Evolutionary conservation across 164 flowering plant genomes (phyloP).

Genomic region (Tinospora cordifolia): DNA sequence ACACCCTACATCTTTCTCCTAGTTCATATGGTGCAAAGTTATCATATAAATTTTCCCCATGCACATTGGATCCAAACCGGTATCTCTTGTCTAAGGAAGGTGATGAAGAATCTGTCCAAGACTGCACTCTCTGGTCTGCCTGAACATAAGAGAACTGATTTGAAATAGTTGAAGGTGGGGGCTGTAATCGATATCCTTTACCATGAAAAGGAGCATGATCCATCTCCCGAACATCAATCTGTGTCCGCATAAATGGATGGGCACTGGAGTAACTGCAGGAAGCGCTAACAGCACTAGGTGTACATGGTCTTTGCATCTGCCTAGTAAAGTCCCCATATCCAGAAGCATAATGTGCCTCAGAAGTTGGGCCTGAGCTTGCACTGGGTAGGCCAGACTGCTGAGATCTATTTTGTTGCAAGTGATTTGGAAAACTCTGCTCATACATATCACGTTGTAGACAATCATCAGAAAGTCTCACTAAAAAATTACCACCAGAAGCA

Average conservation of each 20-base stretch:
- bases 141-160: slow-evolving; percentile 74
- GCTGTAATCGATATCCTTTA: slow-evolving; percentile 49
- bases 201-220: slow-evolving; percentile 32
- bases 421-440: slow-evolving; percentile 35
- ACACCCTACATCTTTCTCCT: slow-evolving; percentile 49
- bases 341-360: slow-evolving; percentile 31
- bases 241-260: slow-evolving; percentile 25
- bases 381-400: slow-evolving; percentile 29
- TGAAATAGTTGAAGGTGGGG: slow-evolving; percentile 61
- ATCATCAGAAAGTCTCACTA: background rate
- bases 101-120: slow-evolving; percentile 49
- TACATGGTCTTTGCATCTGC: slow-evolving; percentile 31
- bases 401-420: slow-evolving; percentile 21
- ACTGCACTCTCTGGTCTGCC: slow-evolving; percentile 38
- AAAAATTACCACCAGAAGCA: background rate
- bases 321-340: slow-evolving; percentile 35
- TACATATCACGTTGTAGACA: slow-evolving; percentile 12
- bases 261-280: slow-evolving; percentile 24
- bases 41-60: slow-evolving; percentile 33
- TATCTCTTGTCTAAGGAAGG: slow-evolving; percentile 33
- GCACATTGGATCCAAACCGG: slow-evolving; percentile 32
- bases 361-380: slow-evolving; percentile 17
- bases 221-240: slow-evolving; percentile 25
- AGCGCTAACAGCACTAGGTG: slow-evolving; percentile 25
- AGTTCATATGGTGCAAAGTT: slow-evolving; percentile 36